A percentile compares a stretch with the other conserved stretches of the same genome.
These are phyloP conservation scores for Dactylellina cionopaga DNA, from an alignment of 2,329 filamentous ascomycete genomes.

Conservation along the genomic window DNA sequence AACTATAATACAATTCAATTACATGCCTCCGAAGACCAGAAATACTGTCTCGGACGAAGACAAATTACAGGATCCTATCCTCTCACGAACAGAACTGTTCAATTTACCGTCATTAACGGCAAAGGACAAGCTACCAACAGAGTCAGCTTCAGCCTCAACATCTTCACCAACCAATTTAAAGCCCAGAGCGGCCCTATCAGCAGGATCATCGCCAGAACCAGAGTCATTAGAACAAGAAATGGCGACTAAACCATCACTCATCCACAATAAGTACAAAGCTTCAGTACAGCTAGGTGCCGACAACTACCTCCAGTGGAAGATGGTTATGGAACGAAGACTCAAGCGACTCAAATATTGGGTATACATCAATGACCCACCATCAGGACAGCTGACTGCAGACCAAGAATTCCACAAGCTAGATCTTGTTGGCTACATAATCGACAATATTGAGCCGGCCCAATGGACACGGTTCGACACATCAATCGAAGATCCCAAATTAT, in stretches of 20 bases:
- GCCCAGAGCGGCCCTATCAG: neutral
- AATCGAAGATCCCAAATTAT: neutral
- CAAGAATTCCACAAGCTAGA: neutral
- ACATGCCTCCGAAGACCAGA: neutral
- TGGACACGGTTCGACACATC: neutral
- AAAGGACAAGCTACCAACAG: neutral
- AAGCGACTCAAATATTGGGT: neutral
- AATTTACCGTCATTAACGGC: neutral
- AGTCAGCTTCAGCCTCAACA: neutral
- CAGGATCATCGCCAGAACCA: neutral
- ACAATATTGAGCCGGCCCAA: neutral
- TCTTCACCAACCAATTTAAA: neutral
- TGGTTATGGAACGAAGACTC: neutral
- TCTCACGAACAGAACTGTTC: neutral
- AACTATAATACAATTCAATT: neutral
- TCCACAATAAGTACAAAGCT: neutral
- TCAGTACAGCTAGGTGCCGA: neutral
- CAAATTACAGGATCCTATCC: no score
- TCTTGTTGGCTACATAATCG: neutral
- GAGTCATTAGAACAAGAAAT: neutral
- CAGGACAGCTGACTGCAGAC: no score
- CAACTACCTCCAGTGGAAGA: neutral
- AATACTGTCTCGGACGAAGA: neutral
- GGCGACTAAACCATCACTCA: neutral
- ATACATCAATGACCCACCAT: no score